A percentile compares a stretch with the other conserved stretches of the same genome.
These are phyloP conservation scores for Saksenaea vasiformis DNA, from an alignment of 371 early-diverging fungal genomes.

Conservation along the genomic window DNA sequence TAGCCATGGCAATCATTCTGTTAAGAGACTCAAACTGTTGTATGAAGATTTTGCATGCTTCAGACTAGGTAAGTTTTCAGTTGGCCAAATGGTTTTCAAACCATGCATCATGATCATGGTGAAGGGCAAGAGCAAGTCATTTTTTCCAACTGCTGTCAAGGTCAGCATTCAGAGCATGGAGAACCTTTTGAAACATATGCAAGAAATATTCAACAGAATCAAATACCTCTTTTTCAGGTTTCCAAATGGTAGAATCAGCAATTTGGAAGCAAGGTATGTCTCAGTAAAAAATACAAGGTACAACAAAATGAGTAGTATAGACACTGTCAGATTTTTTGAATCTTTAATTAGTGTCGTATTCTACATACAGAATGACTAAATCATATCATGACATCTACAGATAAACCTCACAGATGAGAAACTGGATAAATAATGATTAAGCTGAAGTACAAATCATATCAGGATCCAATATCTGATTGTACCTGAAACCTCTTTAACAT, in stretches of 20 bases:
- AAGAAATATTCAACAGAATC: not conserved
- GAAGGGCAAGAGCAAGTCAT: not conserved
- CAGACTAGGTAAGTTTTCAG: not conserved
- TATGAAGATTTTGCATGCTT: not conserved
- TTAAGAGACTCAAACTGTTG: not conserved
- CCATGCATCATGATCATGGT: not conserved
- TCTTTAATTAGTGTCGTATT: too few relatives aligned
- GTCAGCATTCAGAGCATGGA: not conserved
- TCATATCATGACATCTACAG: too few relatives aligned
- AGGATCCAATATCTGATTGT: too few relatives aligned
- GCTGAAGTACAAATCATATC: too few relatives aligned
- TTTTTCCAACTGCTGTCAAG: not conserved
- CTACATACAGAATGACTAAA: too few relatives aligned
- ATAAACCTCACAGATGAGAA: too few relatives aligned
- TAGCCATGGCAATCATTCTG: not conserved
- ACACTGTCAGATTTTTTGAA: not conserved
- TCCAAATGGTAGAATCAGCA: not conserved
- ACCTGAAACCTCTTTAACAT: too few relatives aligned
- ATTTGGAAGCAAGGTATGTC: not conserved
- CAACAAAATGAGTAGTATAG: not conserved
- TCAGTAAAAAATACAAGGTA: not conserved
- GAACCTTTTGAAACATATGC: not conserved
- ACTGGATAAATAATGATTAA: too few relatives aligned
- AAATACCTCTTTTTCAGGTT: not conserved
- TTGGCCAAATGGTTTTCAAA: not conserved